Evolutionary conservation across 2,329 filamentous ascomycete species (phyloP), one percentile per base, ranked within the genome.

Genomic region (Diaporthe amygdali): DNA sequence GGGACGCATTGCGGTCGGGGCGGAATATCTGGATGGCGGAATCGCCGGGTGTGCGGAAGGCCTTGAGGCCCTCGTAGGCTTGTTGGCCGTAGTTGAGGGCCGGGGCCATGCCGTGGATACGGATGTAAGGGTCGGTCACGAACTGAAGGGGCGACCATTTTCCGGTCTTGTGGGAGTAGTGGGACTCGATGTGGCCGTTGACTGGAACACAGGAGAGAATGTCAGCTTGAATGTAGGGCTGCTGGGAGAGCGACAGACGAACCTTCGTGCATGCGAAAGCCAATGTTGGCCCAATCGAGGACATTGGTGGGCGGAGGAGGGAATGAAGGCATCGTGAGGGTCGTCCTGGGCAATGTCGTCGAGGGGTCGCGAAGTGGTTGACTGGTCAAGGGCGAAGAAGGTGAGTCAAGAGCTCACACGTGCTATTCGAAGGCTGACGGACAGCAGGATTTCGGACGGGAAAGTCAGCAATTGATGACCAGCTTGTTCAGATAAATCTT

Each of bases 61-160:
- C 95, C 83, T 98, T 98, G 81, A 98, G 91, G n/a, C 96, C 96
- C 82, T 99, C 96, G 86, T 97, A 99, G 77, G 94, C 96, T 85
- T 98, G 96, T 80, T 97, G 95, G 71, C 96, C 95, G 82, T 99
- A 99, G 88, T 99, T 99, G 75, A 98, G 90, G 52, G 91, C 96
- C 0, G 96, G 95, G 0, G 95, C 92, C 94, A 99, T 96, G 82
- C 96, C 96, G 83, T 98, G 96, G 79, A 98, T 91, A 75, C 92
- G 91, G 77, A 98, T 90, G 85, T 89, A 95, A 8, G 96, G 96
- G 77, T 96, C 94, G 72, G 90, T 83, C 73, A 98, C 91, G 83
- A 97, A 97, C 74, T 88, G 85, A 32, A 94, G 94, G 17, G 91
- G 82, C 0, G 92, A 90, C 95, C 95, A 98, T 87, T 91, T 81